These are phyloP conservation scores for Hibiscus syriacus DNA, from an alignment of 345 rosid genomes.

Conservation along the genomic window DNA sequence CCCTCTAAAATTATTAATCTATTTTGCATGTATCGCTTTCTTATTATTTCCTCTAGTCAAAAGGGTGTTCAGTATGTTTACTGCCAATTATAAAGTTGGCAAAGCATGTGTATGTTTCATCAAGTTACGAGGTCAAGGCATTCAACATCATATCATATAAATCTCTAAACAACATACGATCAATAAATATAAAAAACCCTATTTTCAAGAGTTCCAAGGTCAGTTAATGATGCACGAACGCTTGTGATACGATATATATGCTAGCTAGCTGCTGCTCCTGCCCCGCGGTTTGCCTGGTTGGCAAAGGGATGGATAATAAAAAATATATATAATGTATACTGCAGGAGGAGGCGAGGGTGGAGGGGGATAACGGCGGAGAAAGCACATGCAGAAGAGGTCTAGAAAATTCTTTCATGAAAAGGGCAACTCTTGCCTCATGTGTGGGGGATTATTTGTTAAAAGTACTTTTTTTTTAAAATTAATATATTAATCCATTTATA, in stretches of 20 bases:
- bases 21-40: background rate
- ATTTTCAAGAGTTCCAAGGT: constrained; percentile 27
- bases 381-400: constrained; percentile 2
- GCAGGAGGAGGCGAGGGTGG: too few species aligned
- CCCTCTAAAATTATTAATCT: too few species aligned
- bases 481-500: background rate
- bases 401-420: constrained; percentile 15
- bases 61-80: background rate
- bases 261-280: background rate
- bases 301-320: background rate
- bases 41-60: background rate
- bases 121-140: constrained; percentile 16
- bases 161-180: background rate
- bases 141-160: background rate
- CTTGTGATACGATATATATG: background rate
- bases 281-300: background rate
- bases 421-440: constrained; percentile 19
- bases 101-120: constrained; percentile 9
- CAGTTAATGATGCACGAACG: background rate
- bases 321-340: too few species aligned
- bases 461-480: background rate
- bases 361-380: background rate
- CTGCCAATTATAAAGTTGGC: background rate
- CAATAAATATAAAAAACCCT: background rate
- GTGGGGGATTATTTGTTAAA: background rate